Conservation (phyloP, 1,284 basidiomycete genomes). For the Rhizopogon parksii region DNA sequence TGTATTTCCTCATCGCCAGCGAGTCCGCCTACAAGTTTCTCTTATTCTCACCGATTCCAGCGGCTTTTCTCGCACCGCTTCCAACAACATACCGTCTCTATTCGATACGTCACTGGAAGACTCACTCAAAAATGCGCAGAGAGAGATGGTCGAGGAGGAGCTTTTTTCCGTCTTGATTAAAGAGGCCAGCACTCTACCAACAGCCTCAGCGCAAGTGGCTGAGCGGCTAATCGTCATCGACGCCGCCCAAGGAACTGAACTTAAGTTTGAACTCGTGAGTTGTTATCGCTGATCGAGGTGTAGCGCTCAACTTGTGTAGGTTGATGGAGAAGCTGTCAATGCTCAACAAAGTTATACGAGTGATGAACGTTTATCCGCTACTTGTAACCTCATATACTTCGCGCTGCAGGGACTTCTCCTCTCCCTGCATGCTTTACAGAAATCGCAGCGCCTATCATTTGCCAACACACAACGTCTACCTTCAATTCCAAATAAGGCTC, state of each 20-base stretch:
- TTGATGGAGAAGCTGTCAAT: slow-evolving; percentile 24
- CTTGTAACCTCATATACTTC: slow-evolving; percentile 66
- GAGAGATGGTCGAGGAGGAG: slow-evolving; percentile 70
- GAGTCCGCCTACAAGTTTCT: slow-evolving; percentile 52
- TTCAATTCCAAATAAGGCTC: slow-evolving; percentile 24
- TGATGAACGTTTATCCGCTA: slow-evolving; percentile 29
- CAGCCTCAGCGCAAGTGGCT: slow-evolving; percentile 65
- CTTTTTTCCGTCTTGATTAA: slow-evolving; percentile 64
- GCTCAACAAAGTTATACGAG: slow-evolving; percentile 8
- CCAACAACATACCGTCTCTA: slow-evolving; percentile 31
- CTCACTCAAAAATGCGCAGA: slow-evolving; percentile 52
- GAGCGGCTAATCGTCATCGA: slow-evolving; percentile 70
- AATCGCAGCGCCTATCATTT: slow-evolving; percentile 42
- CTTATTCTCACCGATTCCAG: slow-evolving; percentile 33
- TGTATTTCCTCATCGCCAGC: slow-evolving; percentile 58
- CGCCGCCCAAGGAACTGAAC: slow-evolving; percentile 58
- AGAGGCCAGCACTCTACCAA: slow-evolving; percentile 66
- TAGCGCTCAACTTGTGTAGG: slow-evolving; percentile 20
- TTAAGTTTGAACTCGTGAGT: slow-evolving; percentile 46
- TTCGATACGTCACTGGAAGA: slow-evolving; percentile 40
- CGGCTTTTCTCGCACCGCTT: slow-evolving; percentile 29
- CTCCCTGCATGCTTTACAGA: slow-evolving; percentile 49
- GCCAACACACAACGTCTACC: slow-evolving; percentile 15
- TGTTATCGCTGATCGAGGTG: slow-evolving; percentile 1
- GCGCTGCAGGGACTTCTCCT: slow-evolving; percentile 58